phyloP scores from a whole-genome alignment of 768 basidiomycete genomes.

The Collybia sp. region DNA sequence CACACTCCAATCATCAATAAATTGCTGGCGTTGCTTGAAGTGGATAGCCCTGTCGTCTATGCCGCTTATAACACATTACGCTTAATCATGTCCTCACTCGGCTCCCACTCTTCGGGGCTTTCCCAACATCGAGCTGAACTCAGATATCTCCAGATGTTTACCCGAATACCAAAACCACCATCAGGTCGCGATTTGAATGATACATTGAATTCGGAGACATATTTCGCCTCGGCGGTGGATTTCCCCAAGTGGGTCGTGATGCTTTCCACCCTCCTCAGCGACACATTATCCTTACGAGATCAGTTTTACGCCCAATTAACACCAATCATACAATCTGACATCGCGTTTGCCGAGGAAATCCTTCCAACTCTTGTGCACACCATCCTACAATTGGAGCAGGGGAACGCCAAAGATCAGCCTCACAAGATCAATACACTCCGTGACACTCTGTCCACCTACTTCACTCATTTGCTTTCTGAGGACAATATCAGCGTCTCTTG shows the following conservation, averaged over 20 bases:
- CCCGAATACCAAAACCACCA: constrained; percentile 25
- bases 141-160: constrained; percentile 43
- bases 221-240: constrained; percentile 35
- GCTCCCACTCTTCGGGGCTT: constrained; percentile 22
- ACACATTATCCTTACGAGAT: constrained; percentile 48
- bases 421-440: constrained; percentile 20
- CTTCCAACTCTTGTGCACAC: constrained; percentile 76
- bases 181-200: constrained; percentile 31
- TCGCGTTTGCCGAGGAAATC: constrained; percentile 57
- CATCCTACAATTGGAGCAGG: constrained; percentile 38
- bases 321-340: constrained; percentile 49
- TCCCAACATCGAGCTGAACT: constrained; percentile 39
- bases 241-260: constrained; percentile 62
- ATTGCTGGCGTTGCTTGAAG: constrained; percentile 54
- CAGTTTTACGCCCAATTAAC: constrained; percentile 67
- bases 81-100: constrained; percentile 41
- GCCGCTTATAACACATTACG: constrained; percentile 63
- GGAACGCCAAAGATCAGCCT: constrained; percentile 7
- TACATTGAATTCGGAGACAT: constrained; percentile 21
- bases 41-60: constrained; percentile 42
- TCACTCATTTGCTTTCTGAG: constrained; percentile 46
- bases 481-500: constrained; percentile 33
- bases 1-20: constrained; percentile 23
- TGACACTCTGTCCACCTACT: constrained; percentile 46
- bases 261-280: constrained; percentile 52